Conservation (phyloP, 2,329 filamentous ascomycete genomes). For the Diaporthe longicolla region DNA sequence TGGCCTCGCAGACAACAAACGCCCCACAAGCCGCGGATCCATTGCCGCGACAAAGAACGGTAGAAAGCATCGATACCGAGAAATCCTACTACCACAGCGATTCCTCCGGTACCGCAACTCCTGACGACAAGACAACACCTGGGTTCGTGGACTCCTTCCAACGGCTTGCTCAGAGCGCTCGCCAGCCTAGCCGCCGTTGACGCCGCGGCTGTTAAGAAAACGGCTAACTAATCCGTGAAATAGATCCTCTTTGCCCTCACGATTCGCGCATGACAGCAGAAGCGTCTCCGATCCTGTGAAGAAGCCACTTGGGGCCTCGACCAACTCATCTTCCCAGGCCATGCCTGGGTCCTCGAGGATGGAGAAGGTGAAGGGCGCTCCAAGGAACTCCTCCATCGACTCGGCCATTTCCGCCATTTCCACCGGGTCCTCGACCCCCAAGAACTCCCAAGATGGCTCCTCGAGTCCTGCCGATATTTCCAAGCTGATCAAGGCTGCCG, state of each 20-base stretch:
- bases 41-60: slow-evolving; percentile 41
- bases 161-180: slow-evolving; percentile 1
- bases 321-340: slow-evolving; percentile 54
- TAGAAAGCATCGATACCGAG: slow-evolving; percentile 45
- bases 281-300: slow-evolving; percentile 59
- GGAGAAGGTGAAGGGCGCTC: slow-evolving; percentile 58
- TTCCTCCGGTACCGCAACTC: slow-evolving; percentile 53
- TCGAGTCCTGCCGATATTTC: slow-evolving; percentile 82
- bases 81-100: slow-evolving; percentile 56
- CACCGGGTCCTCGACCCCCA: slow-evolving; percentile 69
- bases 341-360: slow-evolving; percentile 65
- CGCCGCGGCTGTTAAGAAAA: neutral
- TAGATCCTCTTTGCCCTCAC: slow-evolving; percentile 49
- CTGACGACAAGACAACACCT: slow-evolving; percentile 49
- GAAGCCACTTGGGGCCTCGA: slow-evolving; percentile 59
- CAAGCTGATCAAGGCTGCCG: slow-evolving; percentile 84
- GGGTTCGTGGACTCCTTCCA: slow-evolving; percentile 49
- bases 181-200: neutral
- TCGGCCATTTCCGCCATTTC: slow-evolving; percentile 89
- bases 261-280: slow-evolving; percentile 65
- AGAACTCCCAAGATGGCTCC: slow-evolving; percentile 69
- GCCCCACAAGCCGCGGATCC: slow-evolving; percentile 44
- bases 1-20: slow-evolving; percentile 24
- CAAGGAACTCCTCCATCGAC: slow-evolving; percentile 90
- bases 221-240: slow-evolving; percentile 28